Evolutionary conservation across 2,329 filamentous ascomycete species (phyloP).

Genomic region (Huntiella omanensis): DNA sequence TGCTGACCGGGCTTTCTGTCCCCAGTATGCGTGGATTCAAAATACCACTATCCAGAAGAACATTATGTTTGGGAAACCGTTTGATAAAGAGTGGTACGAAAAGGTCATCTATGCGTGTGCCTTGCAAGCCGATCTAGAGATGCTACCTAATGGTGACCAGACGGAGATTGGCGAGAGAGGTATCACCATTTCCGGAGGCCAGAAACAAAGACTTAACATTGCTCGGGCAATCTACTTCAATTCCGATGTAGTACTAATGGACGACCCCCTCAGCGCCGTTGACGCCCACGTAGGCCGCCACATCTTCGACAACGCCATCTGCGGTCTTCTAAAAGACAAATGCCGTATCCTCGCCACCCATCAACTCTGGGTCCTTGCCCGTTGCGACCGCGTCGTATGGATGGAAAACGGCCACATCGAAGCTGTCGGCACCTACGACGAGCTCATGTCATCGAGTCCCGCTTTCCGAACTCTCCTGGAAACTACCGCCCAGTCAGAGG

Average conservation of each 20-base stretch:
- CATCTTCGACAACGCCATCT: conserved; percentile 87
- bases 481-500: conserved; percentile 54
- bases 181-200: conserved; percentile 86
- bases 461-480: conserved; percentile 73
- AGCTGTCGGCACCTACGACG: conserved; percentile 75
- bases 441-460: conserved; percentile 62
- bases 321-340: conserved; percentile 73
- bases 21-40: conserved; percentile 96
- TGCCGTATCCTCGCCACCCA: conserved; percentile 85
- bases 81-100: conserved; percentile 62
- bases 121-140: conserved; percentile 67
- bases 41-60: conserved; percentile 77
- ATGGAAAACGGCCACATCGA: conserved; percentile 75
- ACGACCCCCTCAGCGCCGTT: conserved; percentile 50
- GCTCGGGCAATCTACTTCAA: conserved; percentile 61
- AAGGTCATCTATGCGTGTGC: conserved; percentile 77
- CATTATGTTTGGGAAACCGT: conserved; percentile 70
- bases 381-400: conserved; percentile 83
- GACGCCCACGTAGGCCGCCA: conserved; percentile 52
- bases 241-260: conserved; percentile 48
- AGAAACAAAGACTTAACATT: conserved; percentile 90
- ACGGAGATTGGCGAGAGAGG: conserved; percentile 93
- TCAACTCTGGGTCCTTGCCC: conserved; percentile 78
- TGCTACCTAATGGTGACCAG: conserved; percentile 72
- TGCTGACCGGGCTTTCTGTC: conserved; percentile 72